phyloP scores from a whole-genome alignment of 768 basidiomycete species.

The Tricholoma sp. region DNA sequence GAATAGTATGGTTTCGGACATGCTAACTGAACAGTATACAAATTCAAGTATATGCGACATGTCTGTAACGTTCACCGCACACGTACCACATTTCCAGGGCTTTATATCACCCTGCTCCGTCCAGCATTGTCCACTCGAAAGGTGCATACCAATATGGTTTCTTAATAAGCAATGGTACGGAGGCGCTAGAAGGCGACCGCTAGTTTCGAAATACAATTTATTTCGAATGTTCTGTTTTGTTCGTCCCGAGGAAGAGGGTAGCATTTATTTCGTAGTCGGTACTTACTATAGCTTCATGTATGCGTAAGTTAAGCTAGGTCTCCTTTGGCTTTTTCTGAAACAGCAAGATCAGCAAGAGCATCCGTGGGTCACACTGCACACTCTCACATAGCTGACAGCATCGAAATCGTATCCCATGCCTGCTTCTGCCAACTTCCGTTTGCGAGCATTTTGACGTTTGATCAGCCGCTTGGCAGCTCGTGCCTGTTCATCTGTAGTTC shows the following conservation, averaged over 20 bases:
- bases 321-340: conserved; percentile 26
- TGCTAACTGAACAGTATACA: not conserved
- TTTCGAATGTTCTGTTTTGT: too few species aligned
- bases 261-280: too few species aligned
- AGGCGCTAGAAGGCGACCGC: too few species aligned
- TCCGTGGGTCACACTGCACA: not conserved
- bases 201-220: too few species aligned
- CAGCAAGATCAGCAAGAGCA: not conserved
- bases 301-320: conserved; percentile 6
- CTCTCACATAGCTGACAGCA: conserved; percentile 76
- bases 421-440: conserved; percentile 69
- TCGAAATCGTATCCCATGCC: conserved; percentile 90
- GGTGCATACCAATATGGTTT: too few species aligned
- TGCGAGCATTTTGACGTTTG: conserved; percentile 71
- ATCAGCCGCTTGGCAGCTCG: conserved; percentile 65
- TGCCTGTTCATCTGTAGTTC: conserved; percentile 66
- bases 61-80: not conserved
- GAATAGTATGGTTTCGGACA: not conserved
- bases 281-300: too few species aligned
- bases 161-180: too few species aligned
- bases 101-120: too few species aligned
- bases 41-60: not conserved
- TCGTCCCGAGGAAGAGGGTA: too few species aligned
- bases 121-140: too few species aligned
- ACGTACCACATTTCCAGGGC: too few species aligned